Conservation (phyloP, 352 stramenopile genomes). For the Phytophthora pini region DNA sequence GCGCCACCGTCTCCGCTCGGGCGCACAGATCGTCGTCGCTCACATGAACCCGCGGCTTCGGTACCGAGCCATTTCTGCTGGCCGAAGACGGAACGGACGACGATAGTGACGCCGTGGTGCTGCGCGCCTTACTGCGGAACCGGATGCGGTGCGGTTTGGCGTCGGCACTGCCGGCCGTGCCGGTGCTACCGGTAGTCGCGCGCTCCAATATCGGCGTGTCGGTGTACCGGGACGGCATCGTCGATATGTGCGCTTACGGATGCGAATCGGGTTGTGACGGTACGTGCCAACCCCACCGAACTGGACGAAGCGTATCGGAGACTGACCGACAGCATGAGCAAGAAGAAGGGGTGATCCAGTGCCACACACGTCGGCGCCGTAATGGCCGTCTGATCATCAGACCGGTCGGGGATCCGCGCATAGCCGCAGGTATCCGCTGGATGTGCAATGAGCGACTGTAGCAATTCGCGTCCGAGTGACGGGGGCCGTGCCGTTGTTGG, state of each 20-base stretch:
- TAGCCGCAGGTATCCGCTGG: constrained; percentile 8
- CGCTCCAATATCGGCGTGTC: constrained; percentile 23
- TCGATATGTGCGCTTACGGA: not conserved
- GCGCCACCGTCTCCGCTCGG: constrained; percentile 28
- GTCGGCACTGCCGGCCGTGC: not conserved
- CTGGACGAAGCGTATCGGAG: not conserved
- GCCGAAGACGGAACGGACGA: constrained; percentile 17
- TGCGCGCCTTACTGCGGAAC: constrained; percentile 24
- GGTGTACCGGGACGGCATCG: constrained; percentile 18
- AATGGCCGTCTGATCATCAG: not conserved
- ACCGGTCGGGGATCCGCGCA: constrained; percentile 1
- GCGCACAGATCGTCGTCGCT: constrained; percentile 35
- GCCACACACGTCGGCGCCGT: constrained; percentile 9
- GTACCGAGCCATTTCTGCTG: constrained; percentile 6
- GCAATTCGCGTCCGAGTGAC: constrained; percentile 4
- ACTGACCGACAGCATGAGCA: constrained; percentile 12
- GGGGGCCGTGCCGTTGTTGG: constrained; percentile 1
- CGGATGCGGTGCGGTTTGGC: constrained; percentile 14
- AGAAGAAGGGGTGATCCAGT: not conserved
- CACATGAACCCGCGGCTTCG: constrained; percentile 36
- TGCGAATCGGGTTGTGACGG: constrained; percentile 15
- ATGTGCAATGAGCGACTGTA: constrained; percentile 20
- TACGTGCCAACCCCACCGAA: constrained; percentile 10
- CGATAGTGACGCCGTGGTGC: constrained; percentile 16
- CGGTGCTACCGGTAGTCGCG: not conserved